phyloP scores from a whole-genome alignment of 2,329 filamentous ascomycete species.

The Penicillium sp. region DNA sequence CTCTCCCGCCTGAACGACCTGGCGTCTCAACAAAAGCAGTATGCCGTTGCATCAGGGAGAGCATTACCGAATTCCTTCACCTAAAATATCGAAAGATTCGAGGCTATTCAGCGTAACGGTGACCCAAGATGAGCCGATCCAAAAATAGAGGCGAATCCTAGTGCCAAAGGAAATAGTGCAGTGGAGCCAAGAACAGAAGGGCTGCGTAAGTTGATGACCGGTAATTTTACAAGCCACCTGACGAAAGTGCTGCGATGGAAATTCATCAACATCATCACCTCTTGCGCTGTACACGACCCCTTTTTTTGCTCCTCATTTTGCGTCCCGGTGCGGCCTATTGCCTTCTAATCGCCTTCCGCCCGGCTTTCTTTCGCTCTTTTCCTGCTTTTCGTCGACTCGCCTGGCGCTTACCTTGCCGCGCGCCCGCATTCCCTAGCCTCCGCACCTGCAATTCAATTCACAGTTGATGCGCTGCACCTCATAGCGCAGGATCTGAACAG shows the following conservation, averaged over 20 bases:
- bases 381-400: constrained; percentile 5
- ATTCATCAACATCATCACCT: constrained; percentile 19
- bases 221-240: constrained; percentile 28
- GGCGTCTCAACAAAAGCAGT: neutral
- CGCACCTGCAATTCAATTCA: neutral
- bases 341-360: neutral
- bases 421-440: constrained; percentile 17
- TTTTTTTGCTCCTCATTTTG: neutral
- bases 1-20: neutral
- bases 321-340: neutral
- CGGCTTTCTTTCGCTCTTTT: constrained; percentile 10
- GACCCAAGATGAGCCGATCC: constrained; percentile 7
- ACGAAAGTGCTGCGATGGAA: constrained; percentile 17
- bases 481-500: neutral
- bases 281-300: neutral
- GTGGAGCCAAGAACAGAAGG: constrained; percentile 12
- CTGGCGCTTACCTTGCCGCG: constrained; percentile 22
- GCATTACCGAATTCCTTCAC: neutral
- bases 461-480: constrained; percentile 8
- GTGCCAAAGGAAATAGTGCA: constrained; percentile 5
- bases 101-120: neutral
- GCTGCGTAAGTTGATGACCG: constrained; percentile 1
- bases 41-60: neutral
- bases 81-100: neutral
- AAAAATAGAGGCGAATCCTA: constrained; percentile 20